These are phyloP conservation scores for Hyaloscypha bicolor DNA, from an alignment of 495 filamentous ascomycete species.

Conservation along the genomic window DNA sequence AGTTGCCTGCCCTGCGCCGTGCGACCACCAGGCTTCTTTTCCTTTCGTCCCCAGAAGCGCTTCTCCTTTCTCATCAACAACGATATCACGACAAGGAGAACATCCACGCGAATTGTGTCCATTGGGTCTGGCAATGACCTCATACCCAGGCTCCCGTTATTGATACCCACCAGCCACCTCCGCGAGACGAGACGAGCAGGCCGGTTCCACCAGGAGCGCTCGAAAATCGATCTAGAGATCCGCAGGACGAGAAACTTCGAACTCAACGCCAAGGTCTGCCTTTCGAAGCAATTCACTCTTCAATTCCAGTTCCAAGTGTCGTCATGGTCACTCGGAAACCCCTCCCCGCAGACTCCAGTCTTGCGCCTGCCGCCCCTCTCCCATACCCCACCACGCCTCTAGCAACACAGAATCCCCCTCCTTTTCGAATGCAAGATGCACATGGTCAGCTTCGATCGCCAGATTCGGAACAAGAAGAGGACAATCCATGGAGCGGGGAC, in stretches of 20 bases:
- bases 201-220: neutral
- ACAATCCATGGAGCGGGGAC: conserved; percentile 41
- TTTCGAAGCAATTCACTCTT: neutral
- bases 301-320: neutral
- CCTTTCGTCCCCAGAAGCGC: neutral
- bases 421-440: conserved; percentile 36
- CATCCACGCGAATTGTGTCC: neutral
- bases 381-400: conserved; percentile 33
- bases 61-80: neutral
- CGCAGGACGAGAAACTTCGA: neutral
- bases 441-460: conserved; percentile 32
- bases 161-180: conserved; percentile 1
- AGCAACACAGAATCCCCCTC: conserved; percentile 32
- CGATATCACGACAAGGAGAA: neutral
- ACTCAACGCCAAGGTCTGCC: neutral
- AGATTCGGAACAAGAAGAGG: conserved; percentile 39
- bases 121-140: conserved; percentile 10
- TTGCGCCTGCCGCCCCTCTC: conserved; percentile 2
- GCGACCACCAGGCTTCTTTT: neutral
- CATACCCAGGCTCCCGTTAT: conserved; percentile 2
- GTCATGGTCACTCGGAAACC: conserved; percentile 46
- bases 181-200: neutral
- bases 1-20: conserved; percentile 2
- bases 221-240: neutral
- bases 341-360: conserved; percentile 34